Conservation (phyloP, 2,329 filamentous ascomycete species). For the Fusarium mexicanum region DNA sequence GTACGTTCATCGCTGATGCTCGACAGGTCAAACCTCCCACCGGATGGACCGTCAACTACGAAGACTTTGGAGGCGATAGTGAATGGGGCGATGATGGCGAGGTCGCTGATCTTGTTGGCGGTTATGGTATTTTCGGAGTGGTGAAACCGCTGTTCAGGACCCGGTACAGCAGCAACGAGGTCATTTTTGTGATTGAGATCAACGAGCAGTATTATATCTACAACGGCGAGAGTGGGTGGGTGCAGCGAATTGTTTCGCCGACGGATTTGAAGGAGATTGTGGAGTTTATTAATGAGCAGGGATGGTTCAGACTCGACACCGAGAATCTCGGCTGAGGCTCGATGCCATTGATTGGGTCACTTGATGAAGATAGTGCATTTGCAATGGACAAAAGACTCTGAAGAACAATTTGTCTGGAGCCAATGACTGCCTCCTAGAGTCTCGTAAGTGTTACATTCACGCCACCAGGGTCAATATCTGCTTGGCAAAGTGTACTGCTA, state of each 20-base stretch:
- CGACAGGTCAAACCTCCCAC: background rate
- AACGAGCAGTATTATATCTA: background rate
- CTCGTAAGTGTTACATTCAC: too few relatives aligned
- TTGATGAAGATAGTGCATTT: accelerated
- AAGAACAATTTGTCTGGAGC: background rate
- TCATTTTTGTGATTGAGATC: background rate
- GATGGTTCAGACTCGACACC: background rate
- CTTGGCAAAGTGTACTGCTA: too few relatives aligned
- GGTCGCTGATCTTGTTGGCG: background rate
- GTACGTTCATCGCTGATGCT: background rate
- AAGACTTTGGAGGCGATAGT: background rate
- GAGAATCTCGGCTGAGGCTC: background rate
- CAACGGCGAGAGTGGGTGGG: background rate
- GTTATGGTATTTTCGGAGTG: background rate
- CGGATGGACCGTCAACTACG: background rate
- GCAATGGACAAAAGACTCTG: accelerated
- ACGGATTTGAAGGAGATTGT: background rate
- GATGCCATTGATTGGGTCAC: accelerated
- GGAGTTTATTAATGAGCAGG: background rate
- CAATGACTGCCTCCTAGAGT: too few relatives aligned
- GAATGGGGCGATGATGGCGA: background rate
- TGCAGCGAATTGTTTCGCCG: background rate
- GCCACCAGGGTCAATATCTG: too few relatives aligned
- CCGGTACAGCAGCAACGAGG: background rate
- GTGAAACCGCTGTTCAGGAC: background rate